phyloP scores from a whole-genome alignment of 2,329 filamentous ascomycete species.

The Botryosphaeria dothidea region DNA sequence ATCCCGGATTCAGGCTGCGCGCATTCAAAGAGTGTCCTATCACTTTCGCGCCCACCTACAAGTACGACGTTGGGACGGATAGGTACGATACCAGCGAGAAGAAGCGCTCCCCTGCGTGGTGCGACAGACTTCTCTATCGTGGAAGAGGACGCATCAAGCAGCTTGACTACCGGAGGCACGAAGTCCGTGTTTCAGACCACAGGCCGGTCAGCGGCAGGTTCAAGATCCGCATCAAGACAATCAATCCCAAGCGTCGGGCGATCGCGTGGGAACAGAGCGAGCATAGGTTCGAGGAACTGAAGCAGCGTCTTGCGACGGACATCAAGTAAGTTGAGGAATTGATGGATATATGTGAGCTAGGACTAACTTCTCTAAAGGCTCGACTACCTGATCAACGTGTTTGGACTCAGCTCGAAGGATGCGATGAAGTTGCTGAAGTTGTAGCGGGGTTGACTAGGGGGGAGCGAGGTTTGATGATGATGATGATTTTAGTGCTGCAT shows the following conservation, averaged over 20 bases:
- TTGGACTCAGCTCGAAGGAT: slow-evolving; percentile 57
- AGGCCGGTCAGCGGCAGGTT: slow-evolving; percentile 87
- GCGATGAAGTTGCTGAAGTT: slow-evolving; percentile 36
- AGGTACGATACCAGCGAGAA: slow-evolving; percentile 95
- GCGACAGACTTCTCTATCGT: slow-evolving; percentile 86
- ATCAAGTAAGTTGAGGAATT: slow-evolving; percentile 67
- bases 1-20: slow-evolving; percentile 83
- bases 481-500: slow-evolving; percentile 18
- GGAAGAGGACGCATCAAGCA: slow-evolving; percentile 82
- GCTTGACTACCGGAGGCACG: slow-evolving; percentile 83
- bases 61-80: slow-evolving; percentile 95
- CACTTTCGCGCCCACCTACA: slow-evolving; percentile 93
- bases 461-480: slow-evolving; percentile 11
- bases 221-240: slow-evolving; percentile 79
- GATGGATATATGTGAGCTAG: neutral
- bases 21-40: slow-evolving; percentile 91
- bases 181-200: slow-evolving; percentile 89
- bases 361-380: slow-evolving; percentile 47
- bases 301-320: slow-evolving; percentile 65
- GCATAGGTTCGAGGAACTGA: slow-evolving; percentile 71
- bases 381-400: slow-evolving; percentile 65
- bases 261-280: slow-evolving; percentile 72
- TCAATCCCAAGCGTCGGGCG: slow-evolving; percentile 67
- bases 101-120: slow-evolving; percentile 92
- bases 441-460: neutral